phyloP scores from a whole-genome alignment of 163 green algal species.

The Prototheca cutis region DNA sequence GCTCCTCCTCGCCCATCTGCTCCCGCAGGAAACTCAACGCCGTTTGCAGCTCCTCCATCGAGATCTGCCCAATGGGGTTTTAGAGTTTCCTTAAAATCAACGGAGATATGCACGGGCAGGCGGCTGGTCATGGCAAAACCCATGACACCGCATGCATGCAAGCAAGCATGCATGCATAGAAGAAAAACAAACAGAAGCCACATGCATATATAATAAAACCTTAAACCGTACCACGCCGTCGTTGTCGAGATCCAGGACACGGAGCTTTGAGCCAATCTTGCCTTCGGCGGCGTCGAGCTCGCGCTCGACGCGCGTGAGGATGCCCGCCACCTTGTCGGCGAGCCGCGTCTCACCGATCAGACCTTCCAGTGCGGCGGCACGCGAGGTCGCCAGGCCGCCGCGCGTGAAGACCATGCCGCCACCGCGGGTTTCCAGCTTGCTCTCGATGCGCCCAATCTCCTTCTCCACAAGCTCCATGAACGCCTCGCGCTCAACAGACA shows the following conservation, averaged over 20 bases:
- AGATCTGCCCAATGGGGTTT: slow-evolving; percentile 33
- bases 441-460: slow-evolving; percentile 41
- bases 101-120: no score
- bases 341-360: slow-evolving; percentile 43
- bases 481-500: slow-evolving; percentile 58
- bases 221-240: slow-evolving; percentile 53
- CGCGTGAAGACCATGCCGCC: slow-evolving; percentile 32
- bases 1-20: slow-evolving; percentile 60
- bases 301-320: slow-evolving; percentile 68
- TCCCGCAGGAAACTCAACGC: slow-evolving; percentile 58
- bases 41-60: slow-evolving; percentile 49
- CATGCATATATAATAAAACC: background rate
- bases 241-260: slow-evolving; percentile 70
- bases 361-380: slow-evolving; percentile 29
- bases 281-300: slow-evolving; percentile 58
- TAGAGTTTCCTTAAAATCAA: no score
- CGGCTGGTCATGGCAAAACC: no score
- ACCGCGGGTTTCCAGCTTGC: slow-evolving; percentile 20
- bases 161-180: background rate
- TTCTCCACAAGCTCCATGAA: slow-evolving; percentile 78
- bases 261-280: slow-evolving; percentile 64
- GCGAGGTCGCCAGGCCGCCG: slow-evolving; percentile 18
- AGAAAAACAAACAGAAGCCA: background rate
- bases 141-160: no score
- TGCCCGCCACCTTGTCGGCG: slow-evolving; percentile 53